Base-by-base conservation (phyloP, 139 green algal species). In the Micromonas commoda region DNA sequence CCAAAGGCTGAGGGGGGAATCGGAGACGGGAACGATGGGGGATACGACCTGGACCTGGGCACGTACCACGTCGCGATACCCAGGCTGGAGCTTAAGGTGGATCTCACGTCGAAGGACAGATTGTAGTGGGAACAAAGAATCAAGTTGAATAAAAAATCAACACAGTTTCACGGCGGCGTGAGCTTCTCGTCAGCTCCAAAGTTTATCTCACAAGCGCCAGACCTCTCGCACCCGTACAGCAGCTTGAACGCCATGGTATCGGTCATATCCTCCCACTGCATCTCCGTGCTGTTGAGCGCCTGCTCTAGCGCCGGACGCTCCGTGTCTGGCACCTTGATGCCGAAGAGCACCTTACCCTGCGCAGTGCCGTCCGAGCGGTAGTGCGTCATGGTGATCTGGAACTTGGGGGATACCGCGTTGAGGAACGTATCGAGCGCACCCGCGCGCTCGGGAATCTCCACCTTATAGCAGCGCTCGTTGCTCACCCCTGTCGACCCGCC, bases 331-430 rank as follows among this genome's bases (percentile, higher is more conserved):
- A 96, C 85, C 82, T 94, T 87, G 2, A 95, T 38, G 5, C 92
- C 92, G 76, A 97, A 60, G 81, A 97, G 85, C 53, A 96, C 85
- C 0, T 37, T 33, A 33, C n/a, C 69, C 13, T 45, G 60, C 6
- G 4, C 35, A 71, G 1, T 66, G 77, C 86, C 86, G 2, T 88
- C 90, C 57, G 85, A 85, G 52, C 95, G 86, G 88, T 98, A 99
- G 88, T 98, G 94, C 87, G 99, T 98, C 21, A 98, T 86, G 5
- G 95, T 96, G 60, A 99, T 86, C 72, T 97, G 94, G 88, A 88
- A 98, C 3, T 78, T 78, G 1, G 93, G 88, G 1, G 81, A 90
- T 3, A 98, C 26, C 0, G 79, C 79, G 2, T 83, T 67, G 63
- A 99, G 81, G 86, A 99, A 98, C 45, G 77, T 77, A 9, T 73